Evolutionary conservation across 306 rosid species (phyloP).

Genomic region (Cajanus cajan): DNA sequence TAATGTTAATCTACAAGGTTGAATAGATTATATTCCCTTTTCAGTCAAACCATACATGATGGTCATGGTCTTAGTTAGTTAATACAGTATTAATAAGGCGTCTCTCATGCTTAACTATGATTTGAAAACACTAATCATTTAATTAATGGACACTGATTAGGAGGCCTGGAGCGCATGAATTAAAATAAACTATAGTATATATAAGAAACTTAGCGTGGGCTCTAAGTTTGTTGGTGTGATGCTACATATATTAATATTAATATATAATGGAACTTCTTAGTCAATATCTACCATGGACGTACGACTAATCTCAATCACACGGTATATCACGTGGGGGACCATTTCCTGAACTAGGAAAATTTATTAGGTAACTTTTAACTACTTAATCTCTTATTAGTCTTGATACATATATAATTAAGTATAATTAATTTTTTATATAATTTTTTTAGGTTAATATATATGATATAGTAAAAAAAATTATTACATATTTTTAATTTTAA

Average conservation of each 20-base stretch:
- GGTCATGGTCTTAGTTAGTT: background rate
- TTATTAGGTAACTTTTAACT: no score
- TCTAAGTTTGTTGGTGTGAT: constrained; percentile 10
- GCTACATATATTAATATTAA: background rate
- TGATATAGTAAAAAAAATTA: no score
- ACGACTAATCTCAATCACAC: constrained; percentile 22
- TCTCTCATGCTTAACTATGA: background rate
- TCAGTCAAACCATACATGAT: constrained; percentile 8
- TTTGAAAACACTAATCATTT: background rate
- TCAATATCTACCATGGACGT: constrained; percentile 7
- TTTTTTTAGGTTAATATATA: no score
- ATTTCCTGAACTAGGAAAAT: no score
- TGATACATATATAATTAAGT: no score
- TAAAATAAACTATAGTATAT: background rate
- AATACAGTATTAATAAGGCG: background rate
- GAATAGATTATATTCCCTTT: constrained; percentile 11
- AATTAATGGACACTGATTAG: background rate
- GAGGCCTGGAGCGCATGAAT: background rate
- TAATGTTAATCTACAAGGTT: constrained; percentile 20
- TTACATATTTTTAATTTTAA: no score
- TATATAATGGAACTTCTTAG: background rate
- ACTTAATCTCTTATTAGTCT: no score
- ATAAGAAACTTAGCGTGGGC: background rate
- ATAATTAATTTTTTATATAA: no score
- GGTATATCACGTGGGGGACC: constrained; percentile 43